Percentiles rank a stretch among this genome's conserved stretches.
Conservation (phyloP, 2,329 filamentous ascomycete genomes). For the Epichloe typhina region DNA sequence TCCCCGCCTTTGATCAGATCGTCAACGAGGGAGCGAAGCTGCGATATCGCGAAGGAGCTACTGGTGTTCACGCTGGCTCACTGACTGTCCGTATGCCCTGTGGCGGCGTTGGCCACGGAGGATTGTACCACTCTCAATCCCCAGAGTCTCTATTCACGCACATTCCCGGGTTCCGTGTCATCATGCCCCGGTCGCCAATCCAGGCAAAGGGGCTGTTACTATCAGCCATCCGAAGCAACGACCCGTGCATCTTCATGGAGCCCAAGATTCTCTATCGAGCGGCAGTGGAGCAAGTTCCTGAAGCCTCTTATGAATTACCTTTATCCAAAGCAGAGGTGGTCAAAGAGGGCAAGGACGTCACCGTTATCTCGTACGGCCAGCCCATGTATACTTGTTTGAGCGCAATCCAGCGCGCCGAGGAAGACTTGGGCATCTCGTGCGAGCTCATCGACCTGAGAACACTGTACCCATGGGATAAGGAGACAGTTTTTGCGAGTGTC, state of each 20-base stretch:
- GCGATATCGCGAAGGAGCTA: constrained; percentile 56
- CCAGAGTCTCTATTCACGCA: constrained; percentile 84
- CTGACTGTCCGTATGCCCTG: constrained; percentile 84
- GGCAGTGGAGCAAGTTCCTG: constrained; percentile 81
- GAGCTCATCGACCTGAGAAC: constrained; percentile 84
- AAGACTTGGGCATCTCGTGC: constrained; percentile 61
- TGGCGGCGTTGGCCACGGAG: constrained; percentile 81
- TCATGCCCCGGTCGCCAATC: constrained; percentile 72
- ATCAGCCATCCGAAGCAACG: constrained; percentile 63
- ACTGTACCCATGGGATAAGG: constrained; percentile 82
- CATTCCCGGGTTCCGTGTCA: constrained; percentile 70
- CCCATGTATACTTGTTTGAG: constrained; percentile 72
- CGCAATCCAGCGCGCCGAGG: constrained; percentile 61
- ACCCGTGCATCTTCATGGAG: constrained; percentile 88
- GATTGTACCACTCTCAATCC: constrained; percentile 76
- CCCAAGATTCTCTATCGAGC: constrained; percentile 88
- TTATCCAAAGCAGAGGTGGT: constrained; percentile 76
- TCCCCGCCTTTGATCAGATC: constrained; percentile 83
- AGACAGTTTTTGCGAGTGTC: constrained; percentile 68
- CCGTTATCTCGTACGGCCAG: constrained; percentile 78
- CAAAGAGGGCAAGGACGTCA: constrained; percentile 68
- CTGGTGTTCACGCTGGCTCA: constrained; percentile 53
- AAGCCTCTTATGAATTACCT: constrained; percentile 67
- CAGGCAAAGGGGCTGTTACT: constrained; percentile 84
- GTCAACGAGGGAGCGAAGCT: constrained; percentile 90